Percentiles rank a stretch among this genome's conserved stretches.
Evolutionary conservation across 2,329 filamentous ascomycete species (phyloP).

Genomic region (Epichloe hybrida): DNA sequence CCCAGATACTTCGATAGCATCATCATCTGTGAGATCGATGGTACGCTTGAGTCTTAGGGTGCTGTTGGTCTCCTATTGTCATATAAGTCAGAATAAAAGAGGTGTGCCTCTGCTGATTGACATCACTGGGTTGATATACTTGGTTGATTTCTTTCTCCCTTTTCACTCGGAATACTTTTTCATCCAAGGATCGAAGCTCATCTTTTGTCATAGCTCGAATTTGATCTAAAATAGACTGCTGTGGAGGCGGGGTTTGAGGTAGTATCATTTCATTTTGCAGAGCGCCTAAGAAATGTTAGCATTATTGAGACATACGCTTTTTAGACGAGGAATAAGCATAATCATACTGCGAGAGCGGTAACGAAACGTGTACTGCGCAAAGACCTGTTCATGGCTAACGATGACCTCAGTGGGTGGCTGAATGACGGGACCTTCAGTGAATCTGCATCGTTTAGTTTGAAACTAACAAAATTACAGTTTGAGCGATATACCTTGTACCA

Average conservation of each 20-base stretch:
- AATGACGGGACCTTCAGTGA: not conserved
- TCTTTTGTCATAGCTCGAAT: slow-evolving; percentile 7
- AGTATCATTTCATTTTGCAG: slow-evolving; percentile 13
- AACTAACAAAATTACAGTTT: not conserved
- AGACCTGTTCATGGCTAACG: not conserved
- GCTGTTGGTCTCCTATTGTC: not conserved
- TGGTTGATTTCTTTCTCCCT: not conserved
- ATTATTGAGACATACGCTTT: not conserved
- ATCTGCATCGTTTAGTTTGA: not conserved
- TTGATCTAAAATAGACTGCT: not conserved
- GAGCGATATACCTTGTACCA: slow-evolving; percentile 8
- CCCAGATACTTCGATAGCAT: not conserved
- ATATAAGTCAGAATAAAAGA: not conserved
- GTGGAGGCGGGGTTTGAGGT: slow-evolving; percentile 6
- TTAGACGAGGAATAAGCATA: not conserved
- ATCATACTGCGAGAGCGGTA: slow-evolving; percentile 13
- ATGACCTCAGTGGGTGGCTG: fast-evolving
- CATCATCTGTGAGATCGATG: slow-evolving; percentile 6
- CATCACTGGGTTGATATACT: not conserved
- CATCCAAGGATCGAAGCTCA: slow-evolving; percentile 11
- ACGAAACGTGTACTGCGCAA: slow-evolving; percentile 7
- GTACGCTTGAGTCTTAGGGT: not conserved
- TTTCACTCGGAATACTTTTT: slow-evolving; percentile 8
- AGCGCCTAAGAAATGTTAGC: slow-evolving; percentile 6
- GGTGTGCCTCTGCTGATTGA: not conserved